Evolutionary conservation across 441 rosid species (phyloP).

Genomic region (Gossypium schwendimanii): DNA sequence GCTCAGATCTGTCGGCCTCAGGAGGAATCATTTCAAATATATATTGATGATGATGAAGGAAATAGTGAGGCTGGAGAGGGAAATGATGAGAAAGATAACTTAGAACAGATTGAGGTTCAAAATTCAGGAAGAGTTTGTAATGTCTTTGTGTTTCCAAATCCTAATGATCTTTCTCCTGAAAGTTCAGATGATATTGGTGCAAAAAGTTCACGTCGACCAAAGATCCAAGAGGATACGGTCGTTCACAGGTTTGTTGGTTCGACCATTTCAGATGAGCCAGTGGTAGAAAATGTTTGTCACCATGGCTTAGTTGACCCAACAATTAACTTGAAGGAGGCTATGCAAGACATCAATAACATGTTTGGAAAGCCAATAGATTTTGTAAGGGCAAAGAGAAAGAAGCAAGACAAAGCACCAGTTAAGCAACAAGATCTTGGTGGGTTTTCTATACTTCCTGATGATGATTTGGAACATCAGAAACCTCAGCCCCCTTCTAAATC

Average conservation of each 20-base stretch:
- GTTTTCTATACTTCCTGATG: constrained; percentile 73
- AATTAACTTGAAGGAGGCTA: constrained; percentile 90
- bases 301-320: constrained; percentile 97
- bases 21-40: constrained; percentile 51
- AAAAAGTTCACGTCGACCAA: constrained; percentile 34
- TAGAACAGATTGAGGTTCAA: constrained; percentile 21
- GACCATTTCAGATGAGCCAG: constrained; percentile 71
- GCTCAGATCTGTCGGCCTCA: constrained; percentile 26
- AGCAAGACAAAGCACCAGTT: constrained; percentile 39
- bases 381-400: constrained; percentile 66
- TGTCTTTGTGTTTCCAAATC: constrained; percentile 54
- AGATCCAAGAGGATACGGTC: constrained; percentile 81
- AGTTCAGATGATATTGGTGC: constrained; percentile 34
- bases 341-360: constrained; percentile 92
- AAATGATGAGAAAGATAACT: constrained; percentile 24
- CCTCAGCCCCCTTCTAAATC: constrained; percentile 22
- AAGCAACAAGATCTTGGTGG: constrained; percentile 35
- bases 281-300: constrained; percentile 88
- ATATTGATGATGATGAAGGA: constrained; percentile 50
- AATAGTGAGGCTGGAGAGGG: constrained; percentile 27
- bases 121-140: constrained; percentile 19
- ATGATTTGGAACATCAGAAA: constrained; percentile 41
- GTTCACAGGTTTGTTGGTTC: constrained; percentile 82
- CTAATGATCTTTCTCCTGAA: constrained; percentile 56
- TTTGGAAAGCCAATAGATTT: constrained; percentile 94